Conservation (phyloP, 129 eudicot genomes). For the Sambucus nigra region DNA sequence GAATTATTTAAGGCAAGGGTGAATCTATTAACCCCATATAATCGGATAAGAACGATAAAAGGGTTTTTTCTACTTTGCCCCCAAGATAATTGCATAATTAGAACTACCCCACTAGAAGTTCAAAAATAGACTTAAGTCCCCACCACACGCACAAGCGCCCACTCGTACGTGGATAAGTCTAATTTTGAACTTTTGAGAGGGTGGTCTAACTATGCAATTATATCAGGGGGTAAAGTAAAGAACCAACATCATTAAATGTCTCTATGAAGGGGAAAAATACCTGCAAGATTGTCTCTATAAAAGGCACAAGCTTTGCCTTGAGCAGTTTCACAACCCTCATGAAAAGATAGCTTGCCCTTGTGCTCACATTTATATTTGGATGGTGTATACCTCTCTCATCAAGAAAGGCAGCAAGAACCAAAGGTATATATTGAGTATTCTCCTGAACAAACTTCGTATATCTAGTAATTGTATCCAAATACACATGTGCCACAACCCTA, state of each 20-base stretch:
- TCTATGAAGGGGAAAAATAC: slow-evolving; percentile 18
- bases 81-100: too few relatives aligned
- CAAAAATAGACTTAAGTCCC: too few relatives aligned
- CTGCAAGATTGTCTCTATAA: slow-evolving; percentile 82
- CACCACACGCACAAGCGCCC: too few relatives aligned
- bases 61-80: too few relatives aligned
- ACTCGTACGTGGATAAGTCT: too few relatives aligned
- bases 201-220: too few relatives aligned
- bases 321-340: slow-evolving; percentile 88
- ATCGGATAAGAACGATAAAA: not conserved
- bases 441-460: slow-evolving; percentile 83
- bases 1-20: not conserved
- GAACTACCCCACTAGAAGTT: too few relatives aligned
- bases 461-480: slow-evolving; percentile 80
- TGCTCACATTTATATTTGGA: slow-evolving; percentile 64
- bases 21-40: not conserved
- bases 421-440: slow-evolving; percentile 67
- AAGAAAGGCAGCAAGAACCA: slow-evolving; percentile 72
- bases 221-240: too few relatives aligned
- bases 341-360: slow-evolving; percentile 91
- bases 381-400: slow-evolving; percentile 95
- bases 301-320: slow-evolving; percentile 79
- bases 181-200: too few relatives aligned
- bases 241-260: too few relatives aligned
- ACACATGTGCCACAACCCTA: slow-evolving; percentile 81